Evolutionary conservation across 2,329 filamentous ascomycete species (phyloP).

Genomic region (Chrysosporium keratinophilum): DNA sequence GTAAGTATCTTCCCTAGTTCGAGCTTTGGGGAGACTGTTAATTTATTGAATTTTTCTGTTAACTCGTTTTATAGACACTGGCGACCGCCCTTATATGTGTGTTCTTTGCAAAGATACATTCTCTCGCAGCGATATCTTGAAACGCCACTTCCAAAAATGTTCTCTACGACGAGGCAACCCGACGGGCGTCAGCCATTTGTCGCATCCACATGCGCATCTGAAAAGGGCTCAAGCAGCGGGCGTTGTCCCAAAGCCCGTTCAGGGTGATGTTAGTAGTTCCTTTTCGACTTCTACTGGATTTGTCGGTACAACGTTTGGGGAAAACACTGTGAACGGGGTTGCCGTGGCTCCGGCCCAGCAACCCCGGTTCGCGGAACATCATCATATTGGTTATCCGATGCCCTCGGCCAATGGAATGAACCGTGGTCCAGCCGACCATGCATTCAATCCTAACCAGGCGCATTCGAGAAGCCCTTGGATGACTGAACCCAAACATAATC

Average conservation of each 20-base stretch:
- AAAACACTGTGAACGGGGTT: constrained; percentile 35
- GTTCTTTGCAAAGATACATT: constrained; percentile 96
- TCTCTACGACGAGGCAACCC: constrained; percentile 93
- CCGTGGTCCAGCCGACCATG: constrained; percentile 31
- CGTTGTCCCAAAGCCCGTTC: constrained; percentile 33
- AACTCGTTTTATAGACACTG: constrained; percentile 58
- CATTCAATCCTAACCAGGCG: constrained; percentile 28
- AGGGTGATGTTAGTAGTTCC: constrained; percentile 38
- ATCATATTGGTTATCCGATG: constrained; percentile 36
- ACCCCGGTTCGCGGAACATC: constrained; percentile 34
- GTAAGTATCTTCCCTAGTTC: constrained; percentile 51
- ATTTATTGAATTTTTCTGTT: constrained; percentile 2
- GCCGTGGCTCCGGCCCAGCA: constrained; percentile 29
- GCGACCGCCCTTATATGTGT: constrained; percentile 96
- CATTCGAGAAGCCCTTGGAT: constrained; percentile 35
- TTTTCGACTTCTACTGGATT: constrained; percentile 36
- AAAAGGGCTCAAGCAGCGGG: constrained; percentile 54
- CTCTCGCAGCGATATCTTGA: constrained; percentile 92
- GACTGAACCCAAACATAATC: constrained; percentile 38
- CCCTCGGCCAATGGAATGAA: constrained; percentile 34
- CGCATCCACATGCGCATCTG: constrained; percentile 79
- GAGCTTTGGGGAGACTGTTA: constrained; percentile 1
- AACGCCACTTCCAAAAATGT: constrained; percentile 98
- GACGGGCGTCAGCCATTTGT: constrained; percentile 85
- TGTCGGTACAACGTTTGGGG: constrained; percentile 35